phyloP scores from a whole-genome alignment of 805 yeast species.

The Wickerhamomyces sydowiorum region DNA sequence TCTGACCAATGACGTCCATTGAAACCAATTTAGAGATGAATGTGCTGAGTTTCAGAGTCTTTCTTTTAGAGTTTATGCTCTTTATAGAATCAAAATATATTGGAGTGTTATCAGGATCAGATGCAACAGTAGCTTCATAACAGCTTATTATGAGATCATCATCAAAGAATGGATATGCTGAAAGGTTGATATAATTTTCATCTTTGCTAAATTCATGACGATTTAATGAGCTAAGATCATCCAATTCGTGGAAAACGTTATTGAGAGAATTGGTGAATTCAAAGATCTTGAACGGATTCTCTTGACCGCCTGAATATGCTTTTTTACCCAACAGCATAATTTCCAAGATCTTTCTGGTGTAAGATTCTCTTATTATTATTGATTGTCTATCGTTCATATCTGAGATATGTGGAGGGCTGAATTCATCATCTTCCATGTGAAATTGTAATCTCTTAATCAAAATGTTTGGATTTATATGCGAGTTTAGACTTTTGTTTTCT shows the following conservation, averaged over 20 bases:
- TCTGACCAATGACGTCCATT: conserved; percentile 46
- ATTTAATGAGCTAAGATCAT: conserved; percentile 22
- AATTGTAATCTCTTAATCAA: conserved; percentile 45
- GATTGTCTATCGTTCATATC: conserved; percentile 27
- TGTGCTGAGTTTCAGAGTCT: conserved; percentile 38
- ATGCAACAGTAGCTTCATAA: conserved; percentile 33
- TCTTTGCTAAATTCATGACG: conserved; percentile 22
- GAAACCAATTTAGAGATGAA: conserved; percentile 42
- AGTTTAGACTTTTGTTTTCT: conserved; percentile 43
- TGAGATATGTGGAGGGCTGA: conserved; percentile 44
- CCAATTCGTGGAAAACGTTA: conserved; percentile 26
- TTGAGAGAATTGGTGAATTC: conserved; percentile 22
- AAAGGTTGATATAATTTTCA: conserved; percentile 37
- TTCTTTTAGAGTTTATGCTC: conserved; percentile 42
- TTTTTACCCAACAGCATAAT: conserved; percentile 38
- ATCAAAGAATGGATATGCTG: conserved; percentile 41
- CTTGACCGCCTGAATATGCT: conserved; percentile 20
- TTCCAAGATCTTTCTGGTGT: conserved; percentile 49
- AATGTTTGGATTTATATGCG: conserved; percentile 51
- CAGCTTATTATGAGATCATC: conserved; percentile 43
- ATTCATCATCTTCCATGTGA: conserved; percentile 25
- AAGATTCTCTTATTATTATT: conserved; percentile 38
- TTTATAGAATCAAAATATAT: conserved; percentile 53
- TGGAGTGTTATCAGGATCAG: conserved; percentile 43
- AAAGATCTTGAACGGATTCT: conserved; percentile 23